A percentile compares a stretch with the other conserved stretches of the same genome.
Evolutionary conservation across 441 rosid genomes (phyloP).

Genomic region (Syzygium syzygioides): DNA sequence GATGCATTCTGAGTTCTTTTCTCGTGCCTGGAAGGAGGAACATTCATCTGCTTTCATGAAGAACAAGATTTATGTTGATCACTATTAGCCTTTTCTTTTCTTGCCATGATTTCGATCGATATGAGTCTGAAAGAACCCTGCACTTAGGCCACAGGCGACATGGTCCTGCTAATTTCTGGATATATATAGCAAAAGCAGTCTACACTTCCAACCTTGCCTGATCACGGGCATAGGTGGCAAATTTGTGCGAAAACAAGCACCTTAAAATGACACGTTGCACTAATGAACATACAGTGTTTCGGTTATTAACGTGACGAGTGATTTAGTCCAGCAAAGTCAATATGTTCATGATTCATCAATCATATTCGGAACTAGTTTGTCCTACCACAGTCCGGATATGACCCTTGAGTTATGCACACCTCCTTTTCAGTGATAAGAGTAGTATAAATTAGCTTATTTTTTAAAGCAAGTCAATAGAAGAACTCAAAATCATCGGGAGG

Average conservation of each 20-base stretch:
- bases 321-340: neutral
- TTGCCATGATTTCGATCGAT: neutral
- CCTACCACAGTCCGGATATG: neutral
- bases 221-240: neutral
- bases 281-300: neutral
- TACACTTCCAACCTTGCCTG: neutral
- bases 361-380: neutral
- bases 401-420: neutral
- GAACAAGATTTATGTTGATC: neutral
- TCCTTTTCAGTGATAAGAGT: neutral
- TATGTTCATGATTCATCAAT: neutral
- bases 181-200: neutral
- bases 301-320: neutral
- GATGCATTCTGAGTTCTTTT: conserved; percentile 22
- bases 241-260: neutral
- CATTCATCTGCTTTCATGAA: neutral
- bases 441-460: neutral
- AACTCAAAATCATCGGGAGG: neutral
- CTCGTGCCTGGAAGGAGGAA: conserved; percentile 23
- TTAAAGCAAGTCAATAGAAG: neutral
- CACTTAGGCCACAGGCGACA: neutral
- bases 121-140: neutral
- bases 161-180: neutral
- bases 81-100: neutral
- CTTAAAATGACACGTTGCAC: neutral